Percentiles rank a stretch among this genome's conserved stretches.
These are phyloP conservation scores for Plasmodium gonderi DNA, from an alignment of 169 alveolate genomes.

Conservation along the genomic window DNA sequence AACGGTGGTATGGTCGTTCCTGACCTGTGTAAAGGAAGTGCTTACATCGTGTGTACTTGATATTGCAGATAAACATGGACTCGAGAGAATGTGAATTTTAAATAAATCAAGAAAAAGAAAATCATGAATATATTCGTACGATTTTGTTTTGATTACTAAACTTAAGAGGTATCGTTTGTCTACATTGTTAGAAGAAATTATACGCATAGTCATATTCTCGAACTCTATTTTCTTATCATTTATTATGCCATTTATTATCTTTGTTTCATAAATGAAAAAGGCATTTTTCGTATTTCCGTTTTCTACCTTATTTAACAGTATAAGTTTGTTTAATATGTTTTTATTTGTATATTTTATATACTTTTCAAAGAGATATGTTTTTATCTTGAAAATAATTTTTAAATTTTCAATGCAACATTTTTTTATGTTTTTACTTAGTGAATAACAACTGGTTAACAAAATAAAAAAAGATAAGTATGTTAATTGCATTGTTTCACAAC, in stretches of 20 bases:
- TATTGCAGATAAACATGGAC: neutral
- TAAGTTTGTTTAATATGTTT: constrained; percentile 10
- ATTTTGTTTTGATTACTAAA: constrained; percentile 17
- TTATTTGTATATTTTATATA: constrained; percentile 39
- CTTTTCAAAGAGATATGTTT: constrained; percentile 52
- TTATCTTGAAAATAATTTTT: constrained; percentile 40
- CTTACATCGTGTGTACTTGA: neutral
- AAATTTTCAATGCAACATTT: constrained; percentile 37
- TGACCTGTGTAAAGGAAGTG: neutral
- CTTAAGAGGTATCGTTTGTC: constrained; percentile 11
- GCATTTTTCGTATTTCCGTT: constrained; percentile 18
- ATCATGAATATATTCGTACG: constrained; percentile 70
- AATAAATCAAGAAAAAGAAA: constrained; percentile 42
- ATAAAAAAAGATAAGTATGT: constrained; percentile 63
- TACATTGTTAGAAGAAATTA: constrained; percentile 23
- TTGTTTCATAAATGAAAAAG: constrained; percentile 45
- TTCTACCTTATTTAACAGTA: constrained; percentile 37
- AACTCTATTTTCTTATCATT: constrained; percentile 47
- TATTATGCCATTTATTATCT: constrained; percentile 9
- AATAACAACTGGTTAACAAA: constrained; percentile 22
- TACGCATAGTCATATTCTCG: constrained; percentile 19
- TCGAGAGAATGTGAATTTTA: constrained; percentile 17
- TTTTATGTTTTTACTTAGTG: neutral
- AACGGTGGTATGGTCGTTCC: neutral
- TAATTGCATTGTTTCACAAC: constrained; percentile 42